Evolutionary conservation across 805 yeast genomes (phyloP), one percentile per base, ranked within the genome.

Genomic region (Kazachstania viticola): DNA sequence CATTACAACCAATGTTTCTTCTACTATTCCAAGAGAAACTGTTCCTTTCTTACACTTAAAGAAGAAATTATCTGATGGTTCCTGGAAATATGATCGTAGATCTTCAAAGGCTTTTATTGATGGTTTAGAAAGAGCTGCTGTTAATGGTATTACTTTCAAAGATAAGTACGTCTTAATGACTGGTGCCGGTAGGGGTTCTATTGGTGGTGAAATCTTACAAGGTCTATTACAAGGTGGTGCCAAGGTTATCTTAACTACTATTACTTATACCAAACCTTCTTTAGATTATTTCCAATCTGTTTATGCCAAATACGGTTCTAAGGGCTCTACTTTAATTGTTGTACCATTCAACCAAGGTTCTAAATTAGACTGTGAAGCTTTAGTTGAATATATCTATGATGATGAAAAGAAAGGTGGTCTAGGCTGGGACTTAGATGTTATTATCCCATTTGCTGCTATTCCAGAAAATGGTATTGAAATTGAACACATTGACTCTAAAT

Each of bases 341-440:
- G 98, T 91, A 48, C 99, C 99, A 45, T 91, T 91, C 71, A 91
- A 91, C 69, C 98, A 91, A 68, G 98, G 94, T 60, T 85, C 96
- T 25, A 80, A 79, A 54, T 84, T 79, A 56, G 99, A 91, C 62
- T 93, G 85, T 41, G 79, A 81, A 48, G 79, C 87, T 31, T 73
- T 91, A 43, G 69, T 87, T 37, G 70, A 76, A 36, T 91, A 73
- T 69, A 84, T 91, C 56, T 91, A 88, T 59, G 79, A 76, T 49
- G 83, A 73, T 43, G 73, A 68, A 35, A 75, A 79, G 71, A 71
- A 79, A 56, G 91, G 87, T 47, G 95, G 95, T 63, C 73, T 88
- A 48, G 95, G 93, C 36, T 88, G 97, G 97, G 98, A 91, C 59
- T 71, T 91, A 56, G 99, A 91, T 65, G 93, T 75, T 45, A 73